phyloP scores from a whole-genome alignment of 371 early-diverging fungal species.

The Rhizomucor miehei region DNA sequence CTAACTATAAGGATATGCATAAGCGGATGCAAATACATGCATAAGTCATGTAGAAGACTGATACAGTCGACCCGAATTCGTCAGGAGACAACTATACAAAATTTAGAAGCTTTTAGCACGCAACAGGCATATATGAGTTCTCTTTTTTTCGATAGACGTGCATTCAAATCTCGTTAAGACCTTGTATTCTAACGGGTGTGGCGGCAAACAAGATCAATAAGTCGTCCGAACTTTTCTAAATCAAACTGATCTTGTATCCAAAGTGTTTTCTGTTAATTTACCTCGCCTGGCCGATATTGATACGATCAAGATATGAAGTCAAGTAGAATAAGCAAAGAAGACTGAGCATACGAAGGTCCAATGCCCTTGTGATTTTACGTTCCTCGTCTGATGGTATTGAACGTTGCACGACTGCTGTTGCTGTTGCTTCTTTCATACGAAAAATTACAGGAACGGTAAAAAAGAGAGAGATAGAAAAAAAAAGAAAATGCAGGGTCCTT shows the following conservation, averaged over 20 bases:
- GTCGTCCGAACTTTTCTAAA: not conserved
- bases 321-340: conserved; percentile 33
- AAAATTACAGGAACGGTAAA: conserved; percentile 1
- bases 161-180: not conserved
- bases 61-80: too few relatives aligned
- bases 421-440: conserved; percentile 1
- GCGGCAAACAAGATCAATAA: too few relatives aligned
- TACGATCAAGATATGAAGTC: conserved; percentile 30
- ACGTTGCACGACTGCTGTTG: too few relatives aligned
- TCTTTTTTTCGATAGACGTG: not conserved
- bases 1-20: too few relatives aligned
- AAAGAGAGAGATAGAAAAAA: not conserved
- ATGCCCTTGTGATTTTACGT: conserved; percentile 14
- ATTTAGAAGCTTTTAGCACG: conserved; percentile 24
- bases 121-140: not conserved
- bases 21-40: too few relatives aligned
- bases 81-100: conserved; percentile 26
- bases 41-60: conserved; percentile 32
- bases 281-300: conserved; percentile 40
- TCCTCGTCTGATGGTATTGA: conserved; percentile 4
- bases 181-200: not conserved
- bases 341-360: conserved; percentile 27
- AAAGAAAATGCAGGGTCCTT: too few relatives aligned
- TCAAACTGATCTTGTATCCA: not conserved
- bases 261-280: conserved; percentile 8